Evolutionary conservation across 306 rosid genomes (phyloP).

Genomic region (Rosa rugosa): DNA sequence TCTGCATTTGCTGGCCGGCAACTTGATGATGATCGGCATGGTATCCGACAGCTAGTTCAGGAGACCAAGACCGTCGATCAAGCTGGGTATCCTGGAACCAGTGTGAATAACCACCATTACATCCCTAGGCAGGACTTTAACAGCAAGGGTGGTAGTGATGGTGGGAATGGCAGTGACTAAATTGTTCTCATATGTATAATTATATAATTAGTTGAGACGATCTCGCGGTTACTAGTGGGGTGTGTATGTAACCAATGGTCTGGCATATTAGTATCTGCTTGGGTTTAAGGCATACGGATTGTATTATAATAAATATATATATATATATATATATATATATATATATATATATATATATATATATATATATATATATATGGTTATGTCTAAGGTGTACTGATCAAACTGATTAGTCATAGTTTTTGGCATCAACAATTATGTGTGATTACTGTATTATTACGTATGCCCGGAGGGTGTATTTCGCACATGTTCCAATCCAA

Average conservation of each 20-base stretch:
- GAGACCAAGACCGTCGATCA: conserved; percentile 10
- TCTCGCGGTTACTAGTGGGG: background rate
- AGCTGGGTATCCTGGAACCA: conserved; percentile 18
- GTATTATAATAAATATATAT: background rate
- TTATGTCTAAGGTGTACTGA: no score
- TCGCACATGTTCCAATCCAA: no score
- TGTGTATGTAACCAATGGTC: background rate
- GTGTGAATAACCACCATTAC: conserved; percentile 34
- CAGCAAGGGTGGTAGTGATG: conserved; percentile 29
- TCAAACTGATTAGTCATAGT: no score
- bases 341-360: no score
- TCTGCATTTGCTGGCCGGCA: conserved; percentile 18
- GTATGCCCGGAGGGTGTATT: no score
- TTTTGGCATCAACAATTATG: no score
- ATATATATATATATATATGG: no score
- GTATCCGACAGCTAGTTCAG: background rate
- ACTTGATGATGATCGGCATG: background rate
- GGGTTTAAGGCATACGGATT: background rate
- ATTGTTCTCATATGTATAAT: background rate
- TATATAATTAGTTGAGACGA: background rate
- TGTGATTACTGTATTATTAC: no score
- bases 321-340: no score
- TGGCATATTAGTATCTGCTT: background rate
- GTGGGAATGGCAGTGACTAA: conserved; percentile 22
- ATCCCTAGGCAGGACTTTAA: conserved; percentile 35